Evolutionary conservation across 176 grass and related monocot species (phyloP), one percentile per base, ranked within the genome.

Genomic region (Carex cristatella): DNA sequence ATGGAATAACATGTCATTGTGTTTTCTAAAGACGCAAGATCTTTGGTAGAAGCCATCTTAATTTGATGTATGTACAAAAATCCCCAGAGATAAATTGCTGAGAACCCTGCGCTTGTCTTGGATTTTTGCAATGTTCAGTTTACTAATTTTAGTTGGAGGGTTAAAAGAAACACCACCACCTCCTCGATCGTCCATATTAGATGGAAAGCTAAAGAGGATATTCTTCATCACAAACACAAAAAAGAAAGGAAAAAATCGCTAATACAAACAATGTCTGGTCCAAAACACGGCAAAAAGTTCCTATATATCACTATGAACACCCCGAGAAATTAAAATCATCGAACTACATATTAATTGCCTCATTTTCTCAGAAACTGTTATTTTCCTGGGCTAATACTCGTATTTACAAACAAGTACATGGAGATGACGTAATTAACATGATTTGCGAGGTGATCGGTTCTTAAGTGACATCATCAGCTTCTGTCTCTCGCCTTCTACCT

Each of bases 401-500:
- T 86, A 71, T 86, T 81, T 80, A 77, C 70, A 78, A 32, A 60
- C n/a, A 54, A 35, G 74, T 55, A 57, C 55, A 78, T 32, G 42
- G 15, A 23, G 13, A 69, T 48, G 80, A 1, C 9, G 81, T 59
- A 60, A 57, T 66, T 80, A 80, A 61, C 94, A 93, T 44, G 84
- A 86, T 88, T 83, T 89, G 81, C 55, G 81, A 0, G 89, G 89
- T 61, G 85, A 82, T 83, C 76, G 65, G 54, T 83, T 86, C 66
- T 95, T 95, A 68, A 95, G 30, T 84, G 86, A 92, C 93, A 99
- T 91, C 80, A 87, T 81, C 1, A 99, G 93, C 86, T 88, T 94
- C 79, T 99, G 93, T 48, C 96, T 84, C 83, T 99, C 93, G 32
- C 96, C 96, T 77, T 94, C 93, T 49, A 99, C 88, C 88, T 95